Base-by-base conservation (phyloP, 2,329 filamentous ascomycete genomes). In the Penicillium sp. region DNA sequence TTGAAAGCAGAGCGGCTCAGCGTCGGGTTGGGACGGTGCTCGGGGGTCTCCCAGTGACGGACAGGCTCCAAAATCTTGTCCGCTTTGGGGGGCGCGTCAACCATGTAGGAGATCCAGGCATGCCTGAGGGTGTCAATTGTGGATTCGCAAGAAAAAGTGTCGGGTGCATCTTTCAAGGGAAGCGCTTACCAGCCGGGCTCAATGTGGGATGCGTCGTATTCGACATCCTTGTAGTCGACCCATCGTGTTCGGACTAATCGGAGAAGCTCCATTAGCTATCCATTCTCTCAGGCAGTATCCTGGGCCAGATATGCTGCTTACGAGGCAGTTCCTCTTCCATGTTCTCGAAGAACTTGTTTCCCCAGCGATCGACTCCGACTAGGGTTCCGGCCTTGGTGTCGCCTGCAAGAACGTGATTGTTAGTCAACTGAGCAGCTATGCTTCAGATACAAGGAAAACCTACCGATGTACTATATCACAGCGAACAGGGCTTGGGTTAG, bases 281-380 rank as follows among this genome's bases (percentile, higher is more conserved):
- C 33, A 38, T 60, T 22, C 18, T 16, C 16, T 18, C 22, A 22
- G 29, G 9, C 3, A n/a, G n/a, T 19, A 29, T 12, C 13, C 11
- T 19, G 16, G 31, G 40, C 12, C 22, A 59, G 11, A 47, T 50
- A 41, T 40, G 41, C 10, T 25, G 36, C 86, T 69, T 78, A 95
- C 89, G 78, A 50, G 93, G 93, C 52, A 99, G 80, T 73, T 99
- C 93, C 70, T 97, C 22, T 3, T 7, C 90, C 66, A 83, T 74
- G 78, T 99, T 96, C 80, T 99, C 93, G 72, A 83, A 99, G 80
- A 81, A 99, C 77, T 95, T 97, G 83, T 99, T 99, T 72, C 93
- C 95, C 70, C 85, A 95, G 72, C 84, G 83, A 77, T 99, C 93
- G 66, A 77, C 81, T 64, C 86, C 93, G 59, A 99, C 82, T 60